A percentile compares a stretch with the other conserved stretches of the same genome.
Conservation (phyloP, 2,329 filamentous ascomycete species). For the Drechslerella coelobrocha region DNA sequence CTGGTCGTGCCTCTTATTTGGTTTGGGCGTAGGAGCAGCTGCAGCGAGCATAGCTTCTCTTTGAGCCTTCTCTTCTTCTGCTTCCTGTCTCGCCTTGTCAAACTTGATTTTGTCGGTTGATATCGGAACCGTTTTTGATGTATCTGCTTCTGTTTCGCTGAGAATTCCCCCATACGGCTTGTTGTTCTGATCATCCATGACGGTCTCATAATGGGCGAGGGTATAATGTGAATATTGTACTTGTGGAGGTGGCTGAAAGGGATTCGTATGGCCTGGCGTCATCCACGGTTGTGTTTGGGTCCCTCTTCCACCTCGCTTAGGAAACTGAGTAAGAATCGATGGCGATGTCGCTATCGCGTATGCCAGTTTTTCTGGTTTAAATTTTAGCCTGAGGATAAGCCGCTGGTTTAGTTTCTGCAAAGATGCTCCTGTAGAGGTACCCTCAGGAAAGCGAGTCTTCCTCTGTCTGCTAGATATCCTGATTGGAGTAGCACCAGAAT, state of each 20-base stretch:
- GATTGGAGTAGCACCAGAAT: slow-evolving; percentile 28
- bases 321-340: slow-evolving; percentile 35
- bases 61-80: slow-evolving; percentile 68
- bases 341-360: slow-evolving; percentile 45
- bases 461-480: slow-evolving; percentile 42
- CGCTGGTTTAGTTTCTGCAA: slow-evolving; percentile 35
- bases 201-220: slow-evolving; percentile 34
- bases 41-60: slow-evolving; percentile 39
- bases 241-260: slow-evolving; percentile 42
- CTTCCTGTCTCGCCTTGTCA: slow-evolving; percentile 85
- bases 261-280: slow-evolving; percentile 33
- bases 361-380: slow-evolving; percentile 44
- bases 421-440: slow-evolving; percentile 17
- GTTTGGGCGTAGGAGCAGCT: slow-evolving; percentile 32
- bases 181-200: slow-evolving; percentile 54
- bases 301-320: slow-evolving; percentile 30
- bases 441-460: slow-evolving; percentile 38
- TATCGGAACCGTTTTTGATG: slow-evolving; percentile 81
- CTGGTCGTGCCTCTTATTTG: slow-evolving; percentile 34
- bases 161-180: slow-evolving; percentile 97
- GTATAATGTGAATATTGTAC: slow-evolving; percentile 47
- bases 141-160: slow-evolving; percentile 87
- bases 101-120: slow-evolving; percentile 83
- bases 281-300: slow-evolving; percentile 36
- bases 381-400: slow-evolving; percentile 39